A percentile compares a stretch with the other conserved stretches of the same genome.
Conservation (phyloP, 1,139 yeast genomes). For the Protomyces inundatus region DNA sequence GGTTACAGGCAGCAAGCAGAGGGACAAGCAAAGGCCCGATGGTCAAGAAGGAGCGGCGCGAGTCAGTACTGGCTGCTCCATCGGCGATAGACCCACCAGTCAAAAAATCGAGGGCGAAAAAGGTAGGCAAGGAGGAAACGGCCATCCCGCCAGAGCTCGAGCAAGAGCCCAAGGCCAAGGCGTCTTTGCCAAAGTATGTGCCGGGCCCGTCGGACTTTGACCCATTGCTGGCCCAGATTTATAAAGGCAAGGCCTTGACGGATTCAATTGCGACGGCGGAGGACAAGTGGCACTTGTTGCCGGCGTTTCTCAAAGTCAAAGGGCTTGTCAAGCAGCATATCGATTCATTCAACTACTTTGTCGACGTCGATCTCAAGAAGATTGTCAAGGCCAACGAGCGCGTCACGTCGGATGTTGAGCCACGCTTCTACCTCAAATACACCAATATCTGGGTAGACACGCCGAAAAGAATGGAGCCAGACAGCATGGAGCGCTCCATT, state of each 20-base stretch:
- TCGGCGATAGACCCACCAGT: too few relatives aligned
- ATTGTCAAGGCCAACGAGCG: slow-evolving; percentile 85
- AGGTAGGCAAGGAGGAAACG: too few relatives aligned
- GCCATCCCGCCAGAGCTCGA: too few relatives aligned
- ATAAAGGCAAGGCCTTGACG: slow-evolving; percentile 76
- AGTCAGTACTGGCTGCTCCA: not conserved
- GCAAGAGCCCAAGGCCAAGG: too few relatives aligned
- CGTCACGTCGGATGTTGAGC: slow-evolving; percentile 91
- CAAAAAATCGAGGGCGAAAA: too few relatives aligned
- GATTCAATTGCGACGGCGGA: slow-evolving; percentile 80
- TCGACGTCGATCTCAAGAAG: slow-evolving; percentile 85
- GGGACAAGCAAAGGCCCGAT: not conserved
- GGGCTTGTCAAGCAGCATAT: slow-evolving; percentile 95
- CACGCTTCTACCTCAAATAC: slow-evolving; percentile 88
- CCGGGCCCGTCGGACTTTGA: slow-evolving; percentile 43
- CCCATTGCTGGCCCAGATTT: slow-evolving; percentile 71
- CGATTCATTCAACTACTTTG: slow-evolving; percentile 93
- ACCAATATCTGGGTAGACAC: slow-evolving; percentile 78
- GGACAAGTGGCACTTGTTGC: slow-evolving; percentile 93
- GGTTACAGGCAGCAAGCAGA: too few relatives aligned
- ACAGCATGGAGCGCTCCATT: slow-evolving; percentile 39
- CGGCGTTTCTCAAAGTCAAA: slow-evolving; percentile 91
- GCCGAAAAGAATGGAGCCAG: slow-evolving; percentile 54
- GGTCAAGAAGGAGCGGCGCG: not conserved
- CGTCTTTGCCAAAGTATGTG: not conserved